Evolutionary conservation across 2,329 filamentous ascomycete species (phyloP), one percentile per base, ranked within the genome.

Genomic region (Trichoderma koningii): DNA sequence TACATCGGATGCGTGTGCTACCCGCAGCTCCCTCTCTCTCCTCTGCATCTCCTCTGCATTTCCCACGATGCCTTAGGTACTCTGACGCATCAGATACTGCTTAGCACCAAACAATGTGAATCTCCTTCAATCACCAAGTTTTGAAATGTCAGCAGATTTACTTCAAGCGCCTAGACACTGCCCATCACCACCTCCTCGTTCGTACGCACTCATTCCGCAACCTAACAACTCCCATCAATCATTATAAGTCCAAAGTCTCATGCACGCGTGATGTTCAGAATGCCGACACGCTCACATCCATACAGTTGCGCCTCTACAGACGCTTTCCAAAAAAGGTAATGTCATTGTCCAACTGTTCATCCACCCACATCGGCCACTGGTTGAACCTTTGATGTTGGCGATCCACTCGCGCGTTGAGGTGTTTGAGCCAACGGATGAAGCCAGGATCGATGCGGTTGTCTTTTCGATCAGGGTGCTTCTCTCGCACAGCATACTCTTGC

Each of bases 341-440:
- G 59, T 86, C 80, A 48, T 68, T 68, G 7, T 80, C 78, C 59
- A 85, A 72, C 74, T 82, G 80, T 62, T 76, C 75, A 69, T 85
- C 81, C 4, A 85, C 83, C 84, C 83, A 86, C 70, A 77, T 65
- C 17, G 83, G 83, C 82, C 82, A 86, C 68, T 76, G 73, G 63
- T 85, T 85, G 67, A 83, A 83, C 23, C 69, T 68, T 56, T 72
- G 72, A 62, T 84, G 77, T 67, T 80, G 78, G 38, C 72, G 73
- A 65, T 80, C 79, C 19, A 86, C 76, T 66, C 78, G 76, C 12
- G 74, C 70, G 69, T 86, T 86, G 41, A 84, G 75, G 62, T 82
- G 76, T 69, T 75, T 78, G 12, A 86, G 77, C 84, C 84, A 86
- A 26, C 81, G 74, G 14, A 75, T 69, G 62, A 82, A 81, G 1